phyloP scores from a whole-genome alignment of 768 basidiomycete species.

The Trametopsis cervina region DNA sequence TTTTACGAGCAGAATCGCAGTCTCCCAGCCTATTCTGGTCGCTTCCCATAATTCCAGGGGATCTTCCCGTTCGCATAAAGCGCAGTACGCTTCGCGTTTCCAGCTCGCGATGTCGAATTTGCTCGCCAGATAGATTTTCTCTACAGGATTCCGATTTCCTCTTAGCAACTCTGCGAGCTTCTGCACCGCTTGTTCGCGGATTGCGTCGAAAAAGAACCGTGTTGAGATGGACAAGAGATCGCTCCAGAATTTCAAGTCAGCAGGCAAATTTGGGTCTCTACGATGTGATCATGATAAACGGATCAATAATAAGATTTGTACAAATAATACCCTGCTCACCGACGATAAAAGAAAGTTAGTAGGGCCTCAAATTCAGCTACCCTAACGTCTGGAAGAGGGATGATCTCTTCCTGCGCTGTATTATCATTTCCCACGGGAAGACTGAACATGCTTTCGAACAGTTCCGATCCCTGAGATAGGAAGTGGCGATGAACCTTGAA shows the following conservation, averaged over 20 bases:
- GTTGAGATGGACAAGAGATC: constrained; percentile 31
- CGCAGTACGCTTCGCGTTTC: constrained; percentile 32
- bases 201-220: constrained; percentile 26
- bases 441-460: constrained; percentile 29
- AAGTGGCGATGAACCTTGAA: constrained; percentile 34
- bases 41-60: constrained; percentile 29
- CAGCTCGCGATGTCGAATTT: constrained; percentile 33
- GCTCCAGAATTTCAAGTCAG: constrained; percentile 25
- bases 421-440: constrained; percentile 15
- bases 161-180: constrained; percentile 12
- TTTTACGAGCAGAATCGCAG: constrained; percentile 19
- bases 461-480: constrained; percentile 26
- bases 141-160: too few species aligned
- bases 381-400: constrained; percentile 24
- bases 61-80: constrained; percentile 27
- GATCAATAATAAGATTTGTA: not conserved
- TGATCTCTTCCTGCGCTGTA: not conserved
- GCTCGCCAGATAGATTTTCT: constrained; percentile 32
- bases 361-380: constrained; percentile 30
- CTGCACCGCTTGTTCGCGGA: constrained; percentile 27
- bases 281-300: not conserved
- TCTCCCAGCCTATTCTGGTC: constrained; percentile 27
- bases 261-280: constrained; percentile 2
- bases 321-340: not conserved
- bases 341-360: constrained; percentile 30